Evolutionary conservation across 768 basidiomycete species (phyloP), one percentile per base, ranked within the genome.

Genomic region (Boletus sp.): DNA sequence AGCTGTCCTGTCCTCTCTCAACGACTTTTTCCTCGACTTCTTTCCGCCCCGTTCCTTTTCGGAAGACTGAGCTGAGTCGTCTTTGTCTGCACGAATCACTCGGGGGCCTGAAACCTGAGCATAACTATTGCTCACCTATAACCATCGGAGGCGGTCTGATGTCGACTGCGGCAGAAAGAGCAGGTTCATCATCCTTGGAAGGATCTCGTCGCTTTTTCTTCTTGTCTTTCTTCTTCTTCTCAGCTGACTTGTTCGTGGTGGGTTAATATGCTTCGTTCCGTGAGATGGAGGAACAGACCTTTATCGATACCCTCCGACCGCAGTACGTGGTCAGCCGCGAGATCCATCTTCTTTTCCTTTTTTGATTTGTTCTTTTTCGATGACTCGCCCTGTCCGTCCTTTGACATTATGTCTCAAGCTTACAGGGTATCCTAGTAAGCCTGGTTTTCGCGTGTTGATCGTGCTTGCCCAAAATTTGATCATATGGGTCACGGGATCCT

Each of bases 141-240:
- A 7, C 36, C 30, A 2, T 18, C 15, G 17, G 44, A 42, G 54
- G 5, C 7, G 36, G 11, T 10, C 8, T 29, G 29, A 28, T 17
- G 45, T 46, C 45, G 2, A 17, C 15, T 7, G 9, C n/a, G 42
- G 37, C 24, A 24, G 24, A 24, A 24, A 24, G 47, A 11, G 30
- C 11, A 0, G 7, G 1, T 18, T 46, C 20, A 3, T 52, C 63
- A 24, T 53, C 40, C 10, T 51, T 55, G 61, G 40, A 44, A 51
- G 45, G 5, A 17, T 54, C 48, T 32, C 42, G 76, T 15, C 47
- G 49, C 63, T 74, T 78, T 64, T 76, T 76, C 63, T 73, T 24
- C 24, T 24, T 24, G 24, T 24, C 24, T 24, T 24, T 24, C 24
- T 24, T 24, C 24, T 24, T 76, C 59, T 70, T 73, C 47, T 59